A percentile compares a stretch with the other conserved stretches of the same genome.
phyloP scores from a whole-genome alignment of 306 rosid species.

The Acacia melanoxylon region DNA sequence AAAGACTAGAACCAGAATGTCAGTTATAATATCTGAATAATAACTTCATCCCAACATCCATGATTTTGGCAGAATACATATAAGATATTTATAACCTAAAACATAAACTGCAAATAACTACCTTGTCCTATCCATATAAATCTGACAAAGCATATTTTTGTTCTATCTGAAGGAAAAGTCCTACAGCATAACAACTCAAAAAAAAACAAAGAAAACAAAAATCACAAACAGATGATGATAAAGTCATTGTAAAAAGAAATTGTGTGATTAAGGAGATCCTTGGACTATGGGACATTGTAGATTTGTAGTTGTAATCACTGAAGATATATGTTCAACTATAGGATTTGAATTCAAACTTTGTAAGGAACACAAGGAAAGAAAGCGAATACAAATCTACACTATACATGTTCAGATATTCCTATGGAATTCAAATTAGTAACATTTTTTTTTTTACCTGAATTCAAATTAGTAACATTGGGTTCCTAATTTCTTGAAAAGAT shows the following conservation, averaged over 20 bases:
- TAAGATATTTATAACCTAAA: too few species aligned
- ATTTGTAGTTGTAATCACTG: neutral
- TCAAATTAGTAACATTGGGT: neutral
- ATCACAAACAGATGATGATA: neutral
- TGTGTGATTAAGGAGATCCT: neutral
- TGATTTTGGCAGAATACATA: too few species aligned
- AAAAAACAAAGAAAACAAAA: neutral
- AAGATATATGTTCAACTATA: neutral
- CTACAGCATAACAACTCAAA: neutral
- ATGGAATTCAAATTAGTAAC: neutral
- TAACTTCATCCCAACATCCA: too few species aligned
- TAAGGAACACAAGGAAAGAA: constrained; percentile 16
- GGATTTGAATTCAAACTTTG: constrained; percentile 3
- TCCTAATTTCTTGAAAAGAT: neutral
- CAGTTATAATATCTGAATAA: too few species aligned
- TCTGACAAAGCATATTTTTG: neutral
- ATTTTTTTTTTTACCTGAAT: neutral
- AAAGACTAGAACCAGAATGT: too few species aligned
- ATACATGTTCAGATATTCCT: neutral
- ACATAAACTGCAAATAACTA: too few species aligned
- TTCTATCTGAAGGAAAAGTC: neutral
- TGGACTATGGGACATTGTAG: neutral
- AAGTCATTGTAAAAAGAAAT: constrained; percentile 9
- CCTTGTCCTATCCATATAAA: too few species aligned
- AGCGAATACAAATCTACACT: neutral